Evolutionary conservation across 495 filamentous ascomycete genomes (phyloP), one percentile per base, ranked within the genome.

Genomic region (Podospora pseudoanserina): DNA sequence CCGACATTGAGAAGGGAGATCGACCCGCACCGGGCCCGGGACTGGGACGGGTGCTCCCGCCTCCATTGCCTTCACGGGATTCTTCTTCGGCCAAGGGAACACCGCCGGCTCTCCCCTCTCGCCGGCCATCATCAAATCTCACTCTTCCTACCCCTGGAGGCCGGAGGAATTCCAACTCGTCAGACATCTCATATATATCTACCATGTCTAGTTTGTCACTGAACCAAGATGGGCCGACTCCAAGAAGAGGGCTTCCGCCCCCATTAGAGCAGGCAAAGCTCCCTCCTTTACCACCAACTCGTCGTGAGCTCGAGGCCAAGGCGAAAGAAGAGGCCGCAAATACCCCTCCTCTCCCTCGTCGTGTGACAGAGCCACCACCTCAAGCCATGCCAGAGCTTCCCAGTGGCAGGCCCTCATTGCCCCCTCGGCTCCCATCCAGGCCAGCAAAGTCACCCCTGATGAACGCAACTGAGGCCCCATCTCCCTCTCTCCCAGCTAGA

Each of bases 231-330:
- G 59, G 72, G 2, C 26, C 61, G 1, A 49, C 39, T 3, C 39
- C 39, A 49, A 49, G 39, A 39, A 75, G 84, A 66, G 81, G 79
- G 20, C 73, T 86, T 13, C 81, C 85, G 0, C 84, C 85, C 1
- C 64, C 83, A 0, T 71, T 85, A 11, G 83, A 84, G 27, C 76
- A 81, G 64, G 79, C 84, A 6, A 83, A 81, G 34, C 77, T 87
- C 0, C 84, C 85, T 0, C 83, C 80, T 19, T 74, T 87, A 7
- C 82, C 80, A 0, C 81, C 81, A 4, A 80, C 78, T 4, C 73
- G 80, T 66, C 78, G 77, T 23, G 82, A 83, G 60, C 72, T 75
- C 9, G 82, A 85, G 60, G 82, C 81, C n/a, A 78, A 78, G 64
- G 79, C 80, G 9, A 79, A 72, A 59, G 79, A 79, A 64, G 73